Percentiles rank a stretch among this genome's conserved stretches.
Evolutionary conservation across 106 monocot species (phyloP).

Genomic region (Triglochin maritima): DNA sequence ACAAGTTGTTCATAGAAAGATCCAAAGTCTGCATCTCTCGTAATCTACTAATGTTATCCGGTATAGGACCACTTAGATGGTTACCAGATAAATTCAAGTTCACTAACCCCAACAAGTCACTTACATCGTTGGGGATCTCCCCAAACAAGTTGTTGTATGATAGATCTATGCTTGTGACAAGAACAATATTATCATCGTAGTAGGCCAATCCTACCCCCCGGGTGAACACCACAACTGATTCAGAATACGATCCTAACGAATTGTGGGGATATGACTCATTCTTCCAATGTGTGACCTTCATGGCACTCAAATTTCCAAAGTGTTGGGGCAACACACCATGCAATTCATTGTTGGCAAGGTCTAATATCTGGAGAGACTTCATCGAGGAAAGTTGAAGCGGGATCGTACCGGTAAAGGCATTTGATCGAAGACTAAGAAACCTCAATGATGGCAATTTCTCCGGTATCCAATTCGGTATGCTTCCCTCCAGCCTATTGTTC

Average conservation of each 20-base stretch:
- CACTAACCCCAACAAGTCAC: background rate
- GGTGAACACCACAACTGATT: background rate
- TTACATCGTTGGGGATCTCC: constrained; percentile 17
- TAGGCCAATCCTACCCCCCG: constrained; percentile 2
- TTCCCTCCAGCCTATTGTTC: constrained; percentile 5
- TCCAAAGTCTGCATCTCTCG: constrained; percentile 17
- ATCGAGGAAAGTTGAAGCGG: constrained; percentile 8
- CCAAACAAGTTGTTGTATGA: constrained; percentile 18
- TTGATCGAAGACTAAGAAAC: constrained; percentile 8
- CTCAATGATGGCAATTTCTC: background rate
- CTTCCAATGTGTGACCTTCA: background rate
- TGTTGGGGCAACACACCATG: constrained; percentile 15
- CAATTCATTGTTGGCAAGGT: constrained; percentile 21
- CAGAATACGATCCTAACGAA: background rate
- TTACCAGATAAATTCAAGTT: constrained; percentile 27
- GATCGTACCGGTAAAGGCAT: constrained; percentile 7
- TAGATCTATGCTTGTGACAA: constrained; percentile 19
- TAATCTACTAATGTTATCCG: constrained; percentile 5
- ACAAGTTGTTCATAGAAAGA: constrained; percentile 18
- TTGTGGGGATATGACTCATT: background rate
- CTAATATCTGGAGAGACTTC: constrained; percentile 15
- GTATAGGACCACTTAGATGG: constrained; percentile 18
- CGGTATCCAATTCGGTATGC: constrained; percentile 15
- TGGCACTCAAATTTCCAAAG: background rate
- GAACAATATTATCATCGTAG: background rate